phyloP scores from a whole-genome alignment of 192 early-diverging fungal genomes.

The Rhizophagus prolifer region DNA sequence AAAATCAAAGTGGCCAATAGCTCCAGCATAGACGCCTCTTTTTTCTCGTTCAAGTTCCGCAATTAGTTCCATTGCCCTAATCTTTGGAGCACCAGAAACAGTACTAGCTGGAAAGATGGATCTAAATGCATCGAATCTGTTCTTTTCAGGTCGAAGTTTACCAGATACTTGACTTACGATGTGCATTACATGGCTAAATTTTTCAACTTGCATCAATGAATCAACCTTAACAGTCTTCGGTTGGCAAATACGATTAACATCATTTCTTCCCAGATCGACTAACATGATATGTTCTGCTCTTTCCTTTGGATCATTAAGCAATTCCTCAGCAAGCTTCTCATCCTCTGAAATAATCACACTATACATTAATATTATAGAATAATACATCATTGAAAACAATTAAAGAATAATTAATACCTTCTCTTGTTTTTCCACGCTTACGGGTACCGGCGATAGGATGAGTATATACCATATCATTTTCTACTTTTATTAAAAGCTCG shows the following conservation, averaged over 20 bases:
- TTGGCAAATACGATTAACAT: slow-evolving; percentile 95
- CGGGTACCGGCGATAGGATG: slow-evolving; percentile 99
- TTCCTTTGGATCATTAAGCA: slow-evolving; percentile 93
- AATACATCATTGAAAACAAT: neutral
- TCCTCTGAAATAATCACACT: slow-evolving; percentile 59
- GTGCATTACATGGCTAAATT: slow-evolving; percentile 99
- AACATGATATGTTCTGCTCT: slow-evolving; percentile 99
- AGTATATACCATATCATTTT: slow-evolving; percentile 77
- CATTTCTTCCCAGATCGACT: slow-evolving; percentile 98
- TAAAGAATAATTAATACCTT: slow-evolving; percentile 30
- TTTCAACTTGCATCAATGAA: slow-evolving; percentile 96
- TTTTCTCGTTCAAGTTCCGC: slow-evolving; percentile 86
- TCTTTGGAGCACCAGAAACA: slow-evolving; percentile 97
- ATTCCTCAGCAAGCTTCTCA: slow-evolving; percentile 82
- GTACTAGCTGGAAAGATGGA: slow-evolving; percentile 98
- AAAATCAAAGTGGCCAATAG: slow-evolving; percentile 90
- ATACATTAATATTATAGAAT: neutral
- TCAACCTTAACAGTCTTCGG: slow-evolving; percentile 92
- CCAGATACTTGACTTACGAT: slow-evolving; percentile 98
- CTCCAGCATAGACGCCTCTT: slow-evolving; percentile 87
- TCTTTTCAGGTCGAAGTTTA: slow-evolving; percentile 82
- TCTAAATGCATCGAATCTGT: slow-evolving; percentile 84
- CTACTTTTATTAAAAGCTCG: slow-evolving; percentile 95
- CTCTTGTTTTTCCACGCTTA: slow-evolving; percentile 78
- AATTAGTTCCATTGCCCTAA: slow-evolving; percentile 95